Evolutionary conservation across 768 basidiomycete genomes (phyloP).

Genomic region (Myochromella boudieri): DNA sequence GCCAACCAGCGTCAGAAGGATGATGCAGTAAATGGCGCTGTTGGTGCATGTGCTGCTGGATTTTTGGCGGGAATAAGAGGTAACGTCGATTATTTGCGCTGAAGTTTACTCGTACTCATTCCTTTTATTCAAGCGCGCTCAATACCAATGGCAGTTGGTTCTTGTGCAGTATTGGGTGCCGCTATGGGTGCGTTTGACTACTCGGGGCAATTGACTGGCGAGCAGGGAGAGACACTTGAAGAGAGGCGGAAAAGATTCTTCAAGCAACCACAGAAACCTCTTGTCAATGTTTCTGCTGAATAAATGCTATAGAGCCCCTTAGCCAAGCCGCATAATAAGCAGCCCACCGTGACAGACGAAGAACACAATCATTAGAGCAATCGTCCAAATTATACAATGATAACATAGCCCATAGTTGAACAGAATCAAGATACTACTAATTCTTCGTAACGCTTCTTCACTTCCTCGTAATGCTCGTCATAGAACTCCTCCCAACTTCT

Average conservation of each 20-base stretch:
- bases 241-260: conserved; percentile 82
- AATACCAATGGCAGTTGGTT: conserved; percentile 75
- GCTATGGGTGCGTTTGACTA: conserved; percentile 82
- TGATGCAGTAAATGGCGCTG: conserved; percentile 80
- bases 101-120: neutral
- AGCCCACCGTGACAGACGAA: too few relatives aligned
- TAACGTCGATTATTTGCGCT: conserved; percentile 30
- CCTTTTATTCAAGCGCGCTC: conserved; percentile 64
- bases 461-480: conserved; percentile 37
- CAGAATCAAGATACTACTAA: too few relatives aligned
- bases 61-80: conserved; percentile 87
- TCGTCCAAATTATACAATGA: too few relatives aligned
- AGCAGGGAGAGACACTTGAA: conserved; percentile 46
- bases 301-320: conserved; percentile 19
- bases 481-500: conserved; percentile 54
- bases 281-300: conserved; percentile 32
- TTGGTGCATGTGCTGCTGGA: conserved; percentile 90
- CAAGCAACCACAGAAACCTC: conserved; percentile 58
- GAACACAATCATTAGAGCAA: too few relatives aligned
- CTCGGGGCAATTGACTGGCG: conserved; percentile 62
- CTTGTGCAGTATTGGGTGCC: conserved; percentile 77
- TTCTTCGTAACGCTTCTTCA: conserved; percentile 40
- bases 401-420: too few relatives aligned
- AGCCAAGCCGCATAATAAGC: too few relatives aligned
- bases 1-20: conserved; percentile 80